Percentiles rank a stretch among this genome's conserved stretches.
phyloP scores from a whole-genome alignment of 495 filamentous ascomycete species.

The Penicillium robsamsonii region DNA sequence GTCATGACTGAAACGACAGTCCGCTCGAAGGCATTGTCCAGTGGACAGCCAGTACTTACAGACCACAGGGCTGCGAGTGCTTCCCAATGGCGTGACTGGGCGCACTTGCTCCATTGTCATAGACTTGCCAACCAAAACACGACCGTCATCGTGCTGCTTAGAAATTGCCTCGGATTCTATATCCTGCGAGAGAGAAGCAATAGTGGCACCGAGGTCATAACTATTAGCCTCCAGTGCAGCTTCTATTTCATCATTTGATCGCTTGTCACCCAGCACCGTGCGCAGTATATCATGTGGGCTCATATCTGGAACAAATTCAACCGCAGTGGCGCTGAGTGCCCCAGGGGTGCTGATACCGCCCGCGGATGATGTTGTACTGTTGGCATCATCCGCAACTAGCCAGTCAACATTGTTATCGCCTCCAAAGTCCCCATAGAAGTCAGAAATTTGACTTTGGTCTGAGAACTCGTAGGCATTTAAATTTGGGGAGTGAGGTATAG shows the following conservation, averaged over 20 bases:
- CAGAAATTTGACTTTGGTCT: slow-evolving; percentile 68
- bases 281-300: slow-evolving; percentile 97
- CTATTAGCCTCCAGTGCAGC: slow-evolving; percentile 80
- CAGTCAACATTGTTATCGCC: slow-evolving; percentile 89
- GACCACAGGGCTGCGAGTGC: slow-evolving; percentile 75
- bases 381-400: slow-evolving; percentile 87
- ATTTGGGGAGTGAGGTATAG: slow-evolving; percentile 95
- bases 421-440: slow-evolving; percentile 87
- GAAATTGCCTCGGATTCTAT: slow-evolving; percentile 33
- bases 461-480: slow-evolving; percentile 92
- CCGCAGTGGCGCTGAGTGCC: slow-evolving; percentile 71
- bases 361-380: slow-evolving; percentile 71
- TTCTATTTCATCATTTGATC: slow-evolving; percentile 92
- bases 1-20: slow-evolving; percentile 97
- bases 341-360: slow-evolving; percentile 58
- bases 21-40: slow-evolving; percentile 87
- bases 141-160: slow-evolving; percentile 39
- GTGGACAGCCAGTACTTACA: slow-evolving; percentile 96
- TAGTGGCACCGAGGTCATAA: slow-evolving; percentile 89
- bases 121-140: slow-evolving; percentile 84
- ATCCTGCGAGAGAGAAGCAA: slow-evolving; percentile 77
- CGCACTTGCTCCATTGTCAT: slow-evolving; percentile 71
- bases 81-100: slow-evolving; percentile 68
- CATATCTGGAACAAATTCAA: slow-evolving; percentile 88
- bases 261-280: slow-evolving; percentile 85